Conservation (phyloP, 192 early-diverging fungal species). For the Geranomyces michiganensis region DNA sequence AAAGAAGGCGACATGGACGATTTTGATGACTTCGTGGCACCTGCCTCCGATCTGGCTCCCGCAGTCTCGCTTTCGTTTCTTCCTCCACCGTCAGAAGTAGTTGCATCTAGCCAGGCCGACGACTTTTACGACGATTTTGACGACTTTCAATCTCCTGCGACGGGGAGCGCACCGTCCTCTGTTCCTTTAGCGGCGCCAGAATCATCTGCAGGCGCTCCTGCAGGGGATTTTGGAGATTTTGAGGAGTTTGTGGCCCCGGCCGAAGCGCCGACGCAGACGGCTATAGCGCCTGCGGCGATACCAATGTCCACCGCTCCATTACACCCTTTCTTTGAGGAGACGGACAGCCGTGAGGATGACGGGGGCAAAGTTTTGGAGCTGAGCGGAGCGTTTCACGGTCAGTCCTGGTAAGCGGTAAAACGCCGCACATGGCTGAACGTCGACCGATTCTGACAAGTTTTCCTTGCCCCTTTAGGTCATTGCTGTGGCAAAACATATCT, state of each 20-base stretch:
- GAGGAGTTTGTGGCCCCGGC: slow-evolving; percentile 31
- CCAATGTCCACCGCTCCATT: background rate
- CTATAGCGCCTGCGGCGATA: background rate
- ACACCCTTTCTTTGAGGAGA: background rate
- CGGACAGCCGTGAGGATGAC: background rate
- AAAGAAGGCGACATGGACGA: too few relatives aligned
- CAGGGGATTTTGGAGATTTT: slow-evolving; percentile 49
- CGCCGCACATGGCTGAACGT: background rate
- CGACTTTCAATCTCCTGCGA: slow-evolving; percentile 14
- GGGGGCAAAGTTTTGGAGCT: slow-evolving; percentile 30
- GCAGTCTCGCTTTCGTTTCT: background rate
- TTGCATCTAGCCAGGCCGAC: background rate
- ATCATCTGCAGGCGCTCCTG: background rate
- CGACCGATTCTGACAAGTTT: background rate
- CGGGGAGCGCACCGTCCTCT: background rate
- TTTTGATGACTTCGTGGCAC: too few relatives aligned
- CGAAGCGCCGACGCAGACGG: background rate
- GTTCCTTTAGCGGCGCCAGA: background rate
- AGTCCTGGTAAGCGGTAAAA: slow-evolving; percentile 22
- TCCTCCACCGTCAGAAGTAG: background rate
- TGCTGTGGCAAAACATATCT: slow-evolving; percentile 32
- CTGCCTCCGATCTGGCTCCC: background rate
- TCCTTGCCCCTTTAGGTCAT: slow-evolving; percentile 28
- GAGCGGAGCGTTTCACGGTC: slow-evolving; percentile 18
- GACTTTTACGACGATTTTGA: slow-evolving; percentile 11